Base-by-base conservation (phyloP, 1,284 basidiomycete species). In the Marasmius tenuissimus region DNA sequence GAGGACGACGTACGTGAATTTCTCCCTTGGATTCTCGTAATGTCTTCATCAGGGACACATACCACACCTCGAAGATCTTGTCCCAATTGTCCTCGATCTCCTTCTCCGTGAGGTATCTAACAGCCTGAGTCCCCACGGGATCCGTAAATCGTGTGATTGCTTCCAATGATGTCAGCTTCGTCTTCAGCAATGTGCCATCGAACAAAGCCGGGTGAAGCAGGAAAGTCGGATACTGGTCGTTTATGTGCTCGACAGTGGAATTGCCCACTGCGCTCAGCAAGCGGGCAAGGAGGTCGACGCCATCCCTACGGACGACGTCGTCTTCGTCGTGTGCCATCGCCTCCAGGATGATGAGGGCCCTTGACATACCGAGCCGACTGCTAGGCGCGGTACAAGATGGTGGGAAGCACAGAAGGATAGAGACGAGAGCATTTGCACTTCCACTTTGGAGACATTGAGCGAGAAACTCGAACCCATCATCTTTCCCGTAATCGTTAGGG, bases 61-160 rank as follows among this genome's bases (percentile, higher is more conserved):
- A 75, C 78, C 85, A 87, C 11, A 78, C 67, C 2, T 70, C 68
- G 5, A 80, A 63, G 35, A 87, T 64, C 10, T 61, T 67, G 37
- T 78, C 72, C 82, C 82, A 85, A 62, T 83, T 72, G 0, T 63
- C 52, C 34, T 73, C 56, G 9, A 86, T 74, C 64, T 87, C 84
- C 11, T 67, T 60, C 61, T 83, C 80, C 1, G 75, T 72, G 0
- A 86, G 73, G 14, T 70, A 73, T 34, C 73, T 69, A 9, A 84
- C 65, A 14, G 67, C 62, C 4, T 70, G 60, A 10, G 74, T 39
- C 7, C 72, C 65, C 45, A 77, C 65, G 34, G 38, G 67, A 35
- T 54, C 63, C 54, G 63, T 66, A 34, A 60, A 71, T 62, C 47
- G 65, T 45, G 63, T 69, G 50, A 70, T 62, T 45, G 66, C 69